Evolutionary conservation across 257 asterid species (phyloP).

Genomic region (Fraxinus americana): DNA sequence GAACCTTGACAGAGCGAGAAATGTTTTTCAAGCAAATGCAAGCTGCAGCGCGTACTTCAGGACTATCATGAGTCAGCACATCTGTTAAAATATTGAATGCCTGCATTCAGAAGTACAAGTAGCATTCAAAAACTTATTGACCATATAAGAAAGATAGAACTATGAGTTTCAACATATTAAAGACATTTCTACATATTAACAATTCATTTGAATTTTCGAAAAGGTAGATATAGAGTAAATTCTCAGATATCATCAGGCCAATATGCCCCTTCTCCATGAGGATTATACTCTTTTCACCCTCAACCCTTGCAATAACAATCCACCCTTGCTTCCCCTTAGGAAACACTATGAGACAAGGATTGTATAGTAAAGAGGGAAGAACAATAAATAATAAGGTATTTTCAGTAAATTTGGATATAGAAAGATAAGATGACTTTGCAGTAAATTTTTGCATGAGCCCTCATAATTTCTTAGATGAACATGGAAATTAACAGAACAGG

Average conservation of each 20-base stretch:
- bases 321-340: not conserved
- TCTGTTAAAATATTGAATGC: conserved; percentile 55
- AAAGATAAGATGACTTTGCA: not conserved
- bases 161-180: conserved; percentile 3
- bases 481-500: not conserved
- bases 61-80: conserved; percentile 63
- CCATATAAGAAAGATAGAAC: conserved; percentile 5
- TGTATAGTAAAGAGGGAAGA: not conserved
- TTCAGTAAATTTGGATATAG: not conserved
- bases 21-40: conserved; percentile 79
- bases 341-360: not conserved
- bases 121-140: not conserved
- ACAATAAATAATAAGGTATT: not conserved
- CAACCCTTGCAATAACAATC: not conserved
- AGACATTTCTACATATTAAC: not conserved
- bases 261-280: not conserved
- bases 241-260: not conserved
- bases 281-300: not conserved
- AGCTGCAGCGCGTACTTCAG: conserved; percentile 89
- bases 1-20: conserved; percentile 92
- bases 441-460: conserved; percentile 1
- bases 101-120: conserved; percentile 47
- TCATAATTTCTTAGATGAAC: not conserved
- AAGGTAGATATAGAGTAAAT: not conserved
- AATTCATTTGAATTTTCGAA: not conserved